These are phyloP conservation scores for Daedaleopsis sinensis DNA, from an alignment of 768 basidiomycete genomes.

Conservation along the genomic window DNA sequence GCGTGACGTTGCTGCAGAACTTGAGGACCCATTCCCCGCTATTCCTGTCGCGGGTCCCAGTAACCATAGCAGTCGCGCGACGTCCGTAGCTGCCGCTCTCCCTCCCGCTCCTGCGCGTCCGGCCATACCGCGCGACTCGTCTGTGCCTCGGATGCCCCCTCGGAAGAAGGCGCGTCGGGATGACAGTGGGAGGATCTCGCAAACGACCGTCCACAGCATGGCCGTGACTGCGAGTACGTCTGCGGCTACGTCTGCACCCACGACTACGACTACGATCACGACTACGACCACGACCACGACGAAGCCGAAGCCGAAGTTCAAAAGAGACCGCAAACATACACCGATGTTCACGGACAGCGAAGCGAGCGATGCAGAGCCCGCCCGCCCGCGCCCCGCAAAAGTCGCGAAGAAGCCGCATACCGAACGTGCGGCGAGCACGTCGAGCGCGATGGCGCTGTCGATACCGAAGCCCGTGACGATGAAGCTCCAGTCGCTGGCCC, in stretches of 20 bases:
- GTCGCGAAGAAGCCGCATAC: neutral
- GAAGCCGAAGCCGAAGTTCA: neutral
- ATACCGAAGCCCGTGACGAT: neutral
- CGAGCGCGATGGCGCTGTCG: neutral
- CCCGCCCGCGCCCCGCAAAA: neutral
- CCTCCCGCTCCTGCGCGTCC: neutral
- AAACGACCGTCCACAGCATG: no score
- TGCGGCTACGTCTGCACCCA: no score
- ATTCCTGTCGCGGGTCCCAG: neutral
- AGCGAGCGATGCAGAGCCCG: neutral
- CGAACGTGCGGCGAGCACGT: neutral
- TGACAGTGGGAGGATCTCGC: neutral
- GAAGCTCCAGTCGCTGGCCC: neutral
- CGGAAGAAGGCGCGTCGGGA: slow-evolving; percentile 11
- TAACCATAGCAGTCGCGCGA: neutral
- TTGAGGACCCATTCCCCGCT: neutral
- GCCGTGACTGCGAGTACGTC: no score
- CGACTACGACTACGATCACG: no score
- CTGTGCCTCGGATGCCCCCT: neutral
- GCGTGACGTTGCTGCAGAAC: slow-evolving; percentile 2
- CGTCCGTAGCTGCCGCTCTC: neutral
- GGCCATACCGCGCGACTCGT: neutral
- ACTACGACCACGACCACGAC: no score
- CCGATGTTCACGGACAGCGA: neutral
- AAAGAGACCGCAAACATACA: neutral